A percentile compares a stretch with the other conserved stretches of the same genome.
Evolutionary conservation across 1,139 yeast species (phyloP).

Genomic region (Magnusiomyces fungicola): DNA sequence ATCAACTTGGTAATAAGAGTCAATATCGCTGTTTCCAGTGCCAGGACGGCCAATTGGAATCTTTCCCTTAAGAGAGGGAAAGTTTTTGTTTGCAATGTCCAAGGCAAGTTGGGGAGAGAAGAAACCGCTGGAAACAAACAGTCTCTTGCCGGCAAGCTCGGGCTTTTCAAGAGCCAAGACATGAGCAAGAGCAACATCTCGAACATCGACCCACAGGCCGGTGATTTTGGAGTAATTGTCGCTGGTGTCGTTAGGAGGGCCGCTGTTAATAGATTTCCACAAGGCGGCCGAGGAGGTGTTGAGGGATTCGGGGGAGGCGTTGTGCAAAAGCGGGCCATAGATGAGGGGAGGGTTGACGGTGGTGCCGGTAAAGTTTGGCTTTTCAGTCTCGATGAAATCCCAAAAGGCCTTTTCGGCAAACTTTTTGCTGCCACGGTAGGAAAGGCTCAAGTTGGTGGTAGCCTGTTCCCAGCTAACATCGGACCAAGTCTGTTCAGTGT

Average conservation of each 20-base stretch:
- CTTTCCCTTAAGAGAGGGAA: constrained; percentile 34
- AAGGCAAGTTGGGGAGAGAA: constrained; percentile 33
- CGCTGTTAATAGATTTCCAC: constrained; percentile 14
- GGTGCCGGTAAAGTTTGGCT: constrained; percentile 36
- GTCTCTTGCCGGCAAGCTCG: constrained; percentile 37
- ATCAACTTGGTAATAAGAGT: constrained; percentile 4
- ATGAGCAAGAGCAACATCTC: constrained; percentile 50
- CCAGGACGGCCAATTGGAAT: constrained; percentile 16
- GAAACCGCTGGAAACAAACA: constrained; percentile 36
- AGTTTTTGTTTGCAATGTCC: constrained; percentile 33
- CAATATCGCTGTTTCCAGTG: constrained; percentile 9
- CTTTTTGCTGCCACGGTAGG: constrained; percentile 36
- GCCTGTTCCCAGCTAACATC: constrained; percentile 38
- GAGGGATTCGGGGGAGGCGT: constrained; percentile 25
- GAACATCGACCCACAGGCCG: constrained; percentile 39
- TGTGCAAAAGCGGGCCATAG: constrained; percentile 40
- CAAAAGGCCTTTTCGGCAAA: constrained; percentile 42
- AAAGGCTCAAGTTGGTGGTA: constrained; percentile 22
- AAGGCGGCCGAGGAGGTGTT: constrained; percentile 26
- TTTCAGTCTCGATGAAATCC: constrained; percentile 35
- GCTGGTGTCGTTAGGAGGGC: constrained; percentile 4
- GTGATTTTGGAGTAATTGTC: constrained; percentile 9
- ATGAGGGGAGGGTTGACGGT: constrained; percentile 44
- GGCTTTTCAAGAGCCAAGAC: constrained; percentile 36
- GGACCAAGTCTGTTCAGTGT: constrained; percentile 39